Evolutionary conservation across 148 eudicot species (phyloP), one percentile per base, ranked within the genome.

Genomic region (Rhododendron griersonianum): DNA sequence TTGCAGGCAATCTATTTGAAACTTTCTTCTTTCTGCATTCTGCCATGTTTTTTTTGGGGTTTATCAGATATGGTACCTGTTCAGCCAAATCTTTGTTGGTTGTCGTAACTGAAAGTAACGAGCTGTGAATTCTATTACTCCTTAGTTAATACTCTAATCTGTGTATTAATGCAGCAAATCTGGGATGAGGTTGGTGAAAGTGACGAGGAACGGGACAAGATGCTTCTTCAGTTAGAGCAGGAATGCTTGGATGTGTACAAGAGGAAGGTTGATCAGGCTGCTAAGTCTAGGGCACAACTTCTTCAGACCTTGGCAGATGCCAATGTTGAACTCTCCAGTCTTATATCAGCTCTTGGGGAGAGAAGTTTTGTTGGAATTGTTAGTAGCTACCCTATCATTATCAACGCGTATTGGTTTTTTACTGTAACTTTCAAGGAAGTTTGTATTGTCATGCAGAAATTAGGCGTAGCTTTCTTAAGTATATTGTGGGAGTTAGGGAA

Each of bases 171-270:
- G 90, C 96, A 97, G 99, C 91, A 92, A 94, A 95, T 95, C 82
- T 97, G 99, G 99, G 96, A 97, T 87, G 99, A 97, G 87, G 99
- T 97, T 88, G 99, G 99, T 86, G 99, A 95, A 90, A 93, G 85
- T 44, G 99, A 97, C 51, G 99, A 95, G 83, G 98, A 93, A 83
- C 89, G 99, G 85, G 98, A 97, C 88, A 94, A 91, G 93, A 95
- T 97, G 98, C 98, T 97, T 63, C 92, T 98, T 80, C 98, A 95
- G 89, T 88, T 98, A 84, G 98, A 98, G 88, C 95, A 92, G 86
- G 99, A 98, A 83, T 98, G 99, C 87, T 89, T 98, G 86, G 98
- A 95, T 90, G 99, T 98, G 7, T 95, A 98, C 90, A 98, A 91
- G 91, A 92, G 98, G 90, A 98, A 98, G 89, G 99, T 98, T 87